Conservation (phyloP, 1,284 basidiomycete genomes). For the Sporisorium sorghi region DNA sequence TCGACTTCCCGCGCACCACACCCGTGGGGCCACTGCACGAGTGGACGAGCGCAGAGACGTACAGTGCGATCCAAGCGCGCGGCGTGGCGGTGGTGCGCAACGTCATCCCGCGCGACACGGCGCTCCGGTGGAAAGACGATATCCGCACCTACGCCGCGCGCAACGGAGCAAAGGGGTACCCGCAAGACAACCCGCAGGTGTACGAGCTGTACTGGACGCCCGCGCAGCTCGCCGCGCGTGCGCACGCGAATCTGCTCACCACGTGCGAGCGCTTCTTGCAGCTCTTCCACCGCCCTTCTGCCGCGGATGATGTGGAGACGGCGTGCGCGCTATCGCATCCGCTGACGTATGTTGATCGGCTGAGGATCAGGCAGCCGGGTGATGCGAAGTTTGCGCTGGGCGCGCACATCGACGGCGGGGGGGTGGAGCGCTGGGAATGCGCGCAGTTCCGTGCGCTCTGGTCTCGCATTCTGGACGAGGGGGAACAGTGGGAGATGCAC, state of each 20-base stretch:
- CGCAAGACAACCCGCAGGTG: constrained; percentile 57
- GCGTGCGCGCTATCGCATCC: constrained; percentile 75
- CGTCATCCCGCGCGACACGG: constrained; percentile 40
- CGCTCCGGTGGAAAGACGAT: constrained; percentile 50
- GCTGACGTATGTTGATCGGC: constrained; percentile 80
- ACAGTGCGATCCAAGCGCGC: constrained; percentile 38
- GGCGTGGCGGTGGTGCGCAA: constrained; percentile 53
- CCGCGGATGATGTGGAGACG: neutral
- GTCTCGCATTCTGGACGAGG: constrained; percentile 74
- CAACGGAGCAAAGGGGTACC: constrained; percentile 58
- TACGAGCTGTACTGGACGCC: constrained; percentile 61
- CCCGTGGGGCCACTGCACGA: constrained; percentile 10
- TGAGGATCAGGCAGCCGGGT: constrained; percentile 80
- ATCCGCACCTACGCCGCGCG: constrained; percentile 40
- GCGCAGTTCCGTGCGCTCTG: constrained; percentile 75
- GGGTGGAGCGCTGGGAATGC: constrained; percentile 84
- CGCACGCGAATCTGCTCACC: constrained; percentile 44
- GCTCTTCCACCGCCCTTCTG: constrained; percentile 52
- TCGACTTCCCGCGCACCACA: constrained; percentile 29
- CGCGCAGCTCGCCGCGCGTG: constrained; percentile 47
- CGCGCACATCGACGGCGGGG: constrained; percentile 81
- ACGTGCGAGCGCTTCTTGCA: constrained; percentile 42
- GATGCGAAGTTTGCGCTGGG: constrained; percentile 79
- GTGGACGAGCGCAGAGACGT: constrained; percentile 45
- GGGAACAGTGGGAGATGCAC: constrained; percentile 69